These are phyloP conservation scores for Climacium dendroides DNA, from an alignment of 225 moss, liverwort and hornwort genomes.

Conservation along the genomic window DNA sequence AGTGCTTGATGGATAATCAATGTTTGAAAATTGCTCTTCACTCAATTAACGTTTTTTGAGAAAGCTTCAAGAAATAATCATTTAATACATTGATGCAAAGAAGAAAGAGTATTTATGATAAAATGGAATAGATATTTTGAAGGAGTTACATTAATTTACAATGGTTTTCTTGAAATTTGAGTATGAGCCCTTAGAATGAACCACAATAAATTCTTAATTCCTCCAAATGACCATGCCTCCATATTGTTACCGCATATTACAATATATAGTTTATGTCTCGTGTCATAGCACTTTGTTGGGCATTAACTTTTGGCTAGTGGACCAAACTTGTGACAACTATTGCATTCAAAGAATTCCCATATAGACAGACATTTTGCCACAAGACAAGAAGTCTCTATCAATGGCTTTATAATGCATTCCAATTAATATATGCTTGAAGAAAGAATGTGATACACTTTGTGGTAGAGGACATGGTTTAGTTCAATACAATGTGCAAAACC, in stretches of 20 bases:
- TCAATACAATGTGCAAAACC: neutral
- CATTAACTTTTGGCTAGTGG: no score
- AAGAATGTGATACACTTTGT: neutral
- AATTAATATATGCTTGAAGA: neutral
- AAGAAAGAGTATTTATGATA: neutral
- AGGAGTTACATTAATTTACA: neutral
- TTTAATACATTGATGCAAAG: neutral
- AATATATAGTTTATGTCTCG: neutral
- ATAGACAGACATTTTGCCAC: neutral
- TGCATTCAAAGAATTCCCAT: neutral
- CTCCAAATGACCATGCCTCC: fast-evolving
- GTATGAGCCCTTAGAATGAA: fast-evolving
- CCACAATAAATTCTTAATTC: neutral
- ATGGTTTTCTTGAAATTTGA: neutral
- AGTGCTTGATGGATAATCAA: neutral
- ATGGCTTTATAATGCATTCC: neutral
- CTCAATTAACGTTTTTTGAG: neutral
- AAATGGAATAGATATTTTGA: neutral
- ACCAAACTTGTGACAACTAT: neutral
- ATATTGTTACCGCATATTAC: neutral
- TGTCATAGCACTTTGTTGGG: neutral
- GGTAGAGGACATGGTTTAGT: neutral
- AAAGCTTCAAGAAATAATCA: fast-evolving
- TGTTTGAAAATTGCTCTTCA: neutral
- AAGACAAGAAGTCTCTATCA: neutral